Evolutionary conservation across 257 asterid species (phyloP).

Genomic region (Solanum rostratum): DNA sequence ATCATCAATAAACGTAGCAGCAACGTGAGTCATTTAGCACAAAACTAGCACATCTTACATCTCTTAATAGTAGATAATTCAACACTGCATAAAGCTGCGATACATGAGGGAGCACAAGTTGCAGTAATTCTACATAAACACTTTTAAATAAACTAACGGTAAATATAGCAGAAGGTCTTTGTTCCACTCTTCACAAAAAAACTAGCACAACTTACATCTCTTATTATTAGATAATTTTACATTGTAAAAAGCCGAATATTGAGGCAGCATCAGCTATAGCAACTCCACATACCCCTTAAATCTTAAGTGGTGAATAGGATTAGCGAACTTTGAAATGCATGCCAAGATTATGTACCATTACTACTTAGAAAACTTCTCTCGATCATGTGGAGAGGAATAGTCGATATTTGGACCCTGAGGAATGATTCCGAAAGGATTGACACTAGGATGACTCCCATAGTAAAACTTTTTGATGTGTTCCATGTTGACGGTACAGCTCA

Average conservation of each 20-base stretch:
- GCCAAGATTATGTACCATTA: neutral
- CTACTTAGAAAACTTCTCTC: conserved; percentile 48
- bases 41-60: neutral
- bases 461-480: conserved; percentile 89
- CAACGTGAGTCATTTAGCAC: neutral
- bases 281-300: neutral
- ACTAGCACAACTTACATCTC: neutral
- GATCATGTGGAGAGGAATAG: conserved; percentile 66
- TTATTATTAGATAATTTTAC: neutral
- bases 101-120: neutral
- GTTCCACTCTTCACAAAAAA: neutral
- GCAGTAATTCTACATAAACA: neutral
- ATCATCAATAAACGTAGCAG: neutral
- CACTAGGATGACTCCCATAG: conserved; percentile 82
- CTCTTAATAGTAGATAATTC: neutral
- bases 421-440: conserved; percentile 81
- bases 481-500: conserved; percentile 75
- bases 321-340: neutral
- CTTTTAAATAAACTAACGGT: neutral
- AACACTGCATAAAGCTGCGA: neutral
- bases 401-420: conserved; percentile 74
- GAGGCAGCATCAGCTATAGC: neutral
- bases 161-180: neutral
- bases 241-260: neutral
- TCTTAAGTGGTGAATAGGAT: neutral